Evolutionary conservation across 345 rosid genomes (phyloP).

Genomic region (Citrus maxima): DNA sequence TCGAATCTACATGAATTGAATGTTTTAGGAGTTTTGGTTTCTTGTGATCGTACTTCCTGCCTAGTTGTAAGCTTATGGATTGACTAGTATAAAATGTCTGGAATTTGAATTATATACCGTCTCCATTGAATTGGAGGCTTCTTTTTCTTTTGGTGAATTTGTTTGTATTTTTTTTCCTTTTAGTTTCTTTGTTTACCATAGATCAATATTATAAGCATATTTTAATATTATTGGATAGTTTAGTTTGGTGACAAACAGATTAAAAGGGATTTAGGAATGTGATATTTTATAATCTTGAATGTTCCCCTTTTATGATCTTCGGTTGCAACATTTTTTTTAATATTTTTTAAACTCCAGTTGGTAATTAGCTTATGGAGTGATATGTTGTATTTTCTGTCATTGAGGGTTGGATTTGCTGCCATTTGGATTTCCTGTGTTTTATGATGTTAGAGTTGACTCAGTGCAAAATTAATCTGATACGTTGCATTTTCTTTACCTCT

Average conservation of each 20-base stretch:
- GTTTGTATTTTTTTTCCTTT: too few species aligned
- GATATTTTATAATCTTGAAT: neutral
- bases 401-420: too few species aligned
- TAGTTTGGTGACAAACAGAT: neutral
- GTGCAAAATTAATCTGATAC: too few species aligned
- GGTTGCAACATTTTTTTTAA: neutral
- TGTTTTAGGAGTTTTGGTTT: neutral
- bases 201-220: neutral
- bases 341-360: too few species aligned
- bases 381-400: too few species aligned
- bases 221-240: neutral
- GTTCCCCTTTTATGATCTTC: neutral
- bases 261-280: neutral
- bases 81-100: neutral
- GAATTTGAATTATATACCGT: neutral
- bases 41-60: neutral
- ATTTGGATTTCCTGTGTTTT: too few species aligned
- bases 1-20: neutral
- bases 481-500: too few species aligned
- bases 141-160: neutral
- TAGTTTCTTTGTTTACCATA: neutral
- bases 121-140: neutral
- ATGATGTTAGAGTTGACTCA: too few species aligned
- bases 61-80: neutral
- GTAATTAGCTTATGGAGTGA: too few species aligned